A percentile compares a stretch with the other conserved stretches of the same genome.
phyloP scores from a whole-genome alignment of 1,284 basidiomycete species.

The Leucoagaricus sp. region DNA sequence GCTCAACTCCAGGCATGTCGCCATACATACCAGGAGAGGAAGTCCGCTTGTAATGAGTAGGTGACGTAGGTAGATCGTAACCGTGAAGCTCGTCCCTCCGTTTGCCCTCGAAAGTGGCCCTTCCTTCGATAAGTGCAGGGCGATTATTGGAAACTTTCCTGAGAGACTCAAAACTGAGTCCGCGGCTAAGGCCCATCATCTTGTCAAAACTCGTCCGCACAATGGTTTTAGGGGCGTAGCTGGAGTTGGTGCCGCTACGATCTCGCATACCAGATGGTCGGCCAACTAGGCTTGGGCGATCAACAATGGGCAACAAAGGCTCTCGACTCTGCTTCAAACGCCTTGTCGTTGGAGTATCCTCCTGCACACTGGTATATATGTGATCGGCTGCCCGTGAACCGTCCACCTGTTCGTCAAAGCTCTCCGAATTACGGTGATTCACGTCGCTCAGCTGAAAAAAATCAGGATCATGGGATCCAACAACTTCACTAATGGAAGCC shows the following conservation, averaged over 20 bases:
- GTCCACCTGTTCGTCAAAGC: constrained; percentile 23
- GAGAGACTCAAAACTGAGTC: constrained; percentile 57
- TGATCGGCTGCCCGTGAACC: constrained; percentile 27
- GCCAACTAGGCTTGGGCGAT: constrained; percentile 11
- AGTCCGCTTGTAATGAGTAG: constrained; percentile 12
- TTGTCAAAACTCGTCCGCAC: constrained; percentile 58
- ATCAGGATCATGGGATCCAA: constrained; percentile 23
- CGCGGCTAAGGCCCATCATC: constrained; percentile 50
- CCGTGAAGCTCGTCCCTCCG: constrained; percentile 27
- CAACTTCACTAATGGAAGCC: constrained; percentile 24
- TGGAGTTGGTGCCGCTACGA: constrained; percentile 22
- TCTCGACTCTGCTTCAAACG: constrained; percentile 64
- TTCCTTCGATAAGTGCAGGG: constrained; percentile 17
- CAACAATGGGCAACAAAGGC: constrained; percentile 58
- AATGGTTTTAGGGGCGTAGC: constrained; percentile 16
- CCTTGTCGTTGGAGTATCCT: constrained; percentile 34
- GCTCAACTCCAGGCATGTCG: constrained; percentile 2
- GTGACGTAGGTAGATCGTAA: constrained; percentile 6
- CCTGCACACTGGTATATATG: constrained; percentile 29
- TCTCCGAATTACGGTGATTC: constrained; percentile 31
- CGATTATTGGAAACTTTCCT: constrained; percentile 27
- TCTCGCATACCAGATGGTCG: constrained; percentile 20
- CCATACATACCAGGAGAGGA: constrained; percentile 14
- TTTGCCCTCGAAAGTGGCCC: constrained; percentile 25
- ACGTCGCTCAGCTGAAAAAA: constrained; percentile 32